A percentile compares a stretch with the other conserved stretches of the same genome.
These are phyloP conservation scores for Myriosclerotinia duriaeana DNA, from an alignment of 2,329 filamentous ascomycete genomes.

Conservation along the genomic window DNA sequence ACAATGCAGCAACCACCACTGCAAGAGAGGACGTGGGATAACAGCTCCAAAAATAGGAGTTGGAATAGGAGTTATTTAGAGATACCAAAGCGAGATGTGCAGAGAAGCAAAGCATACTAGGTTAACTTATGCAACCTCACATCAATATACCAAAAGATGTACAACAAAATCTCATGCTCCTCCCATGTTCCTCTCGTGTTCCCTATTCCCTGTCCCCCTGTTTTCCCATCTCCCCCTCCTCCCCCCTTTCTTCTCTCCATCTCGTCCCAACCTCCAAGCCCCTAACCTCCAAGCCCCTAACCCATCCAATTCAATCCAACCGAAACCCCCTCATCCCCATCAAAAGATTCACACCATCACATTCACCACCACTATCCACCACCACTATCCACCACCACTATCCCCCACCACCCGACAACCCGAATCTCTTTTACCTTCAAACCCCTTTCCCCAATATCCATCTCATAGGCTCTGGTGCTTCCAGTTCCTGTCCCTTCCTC, in stretches of 20 bases:
- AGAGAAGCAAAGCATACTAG: background rate
- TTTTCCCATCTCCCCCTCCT: no score
- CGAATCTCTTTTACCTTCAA: no score
- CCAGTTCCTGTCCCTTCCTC: background rate
- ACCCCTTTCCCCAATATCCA: background rate
- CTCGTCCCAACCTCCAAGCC: background rate
- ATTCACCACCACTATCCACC: background rate
- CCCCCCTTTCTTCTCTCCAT: background rate
- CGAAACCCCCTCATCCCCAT: no score
- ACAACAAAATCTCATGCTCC: background rate
- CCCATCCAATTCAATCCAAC: no score
- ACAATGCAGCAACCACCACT: background rate
- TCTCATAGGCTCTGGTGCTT: background rate
- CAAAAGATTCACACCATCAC: no score
- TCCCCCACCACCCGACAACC: no score
- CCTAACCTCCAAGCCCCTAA: no score
- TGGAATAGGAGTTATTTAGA: background rate
- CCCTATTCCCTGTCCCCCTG: no score
- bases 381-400: no score
- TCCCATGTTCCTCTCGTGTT: no score
- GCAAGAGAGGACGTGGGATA: background rate
- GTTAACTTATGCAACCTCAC: background rate
- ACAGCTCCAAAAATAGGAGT: no score
- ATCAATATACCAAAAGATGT: background rate
- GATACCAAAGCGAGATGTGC: background rate